Evolutionary conservation across 1,284 basidiomycete genomes (phyloP).

Genomic region (Fomitopsis pinicola): DNA sequence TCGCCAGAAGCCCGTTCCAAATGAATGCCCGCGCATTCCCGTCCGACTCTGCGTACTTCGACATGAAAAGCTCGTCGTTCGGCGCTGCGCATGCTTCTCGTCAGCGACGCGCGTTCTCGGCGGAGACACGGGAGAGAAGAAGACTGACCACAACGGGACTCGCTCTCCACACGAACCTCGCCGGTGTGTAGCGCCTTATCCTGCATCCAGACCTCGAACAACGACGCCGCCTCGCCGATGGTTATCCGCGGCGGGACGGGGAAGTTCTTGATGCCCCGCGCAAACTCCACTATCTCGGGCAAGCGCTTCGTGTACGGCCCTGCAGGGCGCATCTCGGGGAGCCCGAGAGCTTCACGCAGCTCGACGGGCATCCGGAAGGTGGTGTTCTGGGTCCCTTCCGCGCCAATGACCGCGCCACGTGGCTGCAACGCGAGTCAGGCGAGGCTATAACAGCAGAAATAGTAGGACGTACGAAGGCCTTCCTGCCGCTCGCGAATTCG

Average conservation of each 20-base stretch:
- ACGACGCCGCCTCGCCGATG: slow-evolving; percentile 56
- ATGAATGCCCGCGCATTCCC: slow-evolving; percentile 76
- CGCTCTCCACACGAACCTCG: slow-evolving; percentile 24
- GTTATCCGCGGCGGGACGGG: slow-evolving; percentile 55
- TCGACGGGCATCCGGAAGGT: slow-evolving; percentile 53
- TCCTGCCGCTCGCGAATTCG: slow-evolving; percentile 70
- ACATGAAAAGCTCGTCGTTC: slow-evolving; percentile 61
- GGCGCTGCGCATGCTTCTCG: slow-evolving; percentile 1
- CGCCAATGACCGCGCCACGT: slow-evolving; percentile 63
- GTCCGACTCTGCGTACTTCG: slow-evolving; percentile 67
- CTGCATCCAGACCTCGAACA: slow-evolving; percentile 71
- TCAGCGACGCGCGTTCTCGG: neutral
- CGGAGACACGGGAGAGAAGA: neutral
- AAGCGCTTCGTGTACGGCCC: slow-evolving; percentile 49
- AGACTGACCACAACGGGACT: slow-evolving; percentile 1
- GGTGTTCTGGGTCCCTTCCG: slow-evolving; percentile 54
- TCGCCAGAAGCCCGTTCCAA: slow-evolving; percentile 59
- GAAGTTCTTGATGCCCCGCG: slow-evolving; percentile 49
- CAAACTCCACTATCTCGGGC: slow-evolving; percentile 43
- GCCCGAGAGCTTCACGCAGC: slow-evolving; percentile 50
- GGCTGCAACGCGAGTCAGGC: slow-evolving; percentile 32
- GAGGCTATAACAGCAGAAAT: neutral
- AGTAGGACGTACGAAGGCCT: slow-evolving; percentile 53
- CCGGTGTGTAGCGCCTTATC: slow-evolving; percentile 46
- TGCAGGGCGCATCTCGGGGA: slow-evolving; percentile 33